Base-by-base conservation (phyloP, 2,329 filamentous ascomycete species). In the Daldinia sp. region DNA sequence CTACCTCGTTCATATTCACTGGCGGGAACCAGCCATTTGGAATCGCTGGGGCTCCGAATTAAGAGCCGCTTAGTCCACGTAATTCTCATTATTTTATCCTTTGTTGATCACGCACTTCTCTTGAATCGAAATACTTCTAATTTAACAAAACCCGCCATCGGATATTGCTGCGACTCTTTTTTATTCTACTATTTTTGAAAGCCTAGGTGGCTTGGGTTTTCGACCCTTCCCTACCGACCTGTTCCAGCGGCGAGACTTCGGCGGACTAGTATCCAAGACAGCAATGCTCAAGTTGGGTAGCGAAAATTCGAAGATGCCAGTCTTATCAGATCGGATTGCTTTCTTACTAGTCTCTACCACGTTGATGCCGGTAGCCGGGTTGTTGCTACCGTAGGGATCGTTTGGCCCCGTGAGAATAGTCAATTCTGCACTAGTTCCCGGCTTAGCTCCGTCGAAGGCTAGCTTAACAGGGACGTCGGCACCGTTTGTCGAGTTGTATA, bases 221-320 rank as follows among this genome's bases (percentile, higher is more conserved):
- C 48, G 27, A 37, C 21, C 19, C 23, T 43, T 43, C 17, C 27
- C 21, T 7, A n/a, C 23, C 5, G 9, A 17, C 34, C 64, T 58
- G 39, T 53, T 55, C 47, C 45, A 43, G 13, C 51, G 61, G 23
- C 51, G 54, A 39, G 35, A 51, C 11, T 25, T 58, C 3, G 43
- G 21, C 7, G 56, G 54, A 19, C 34, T 69, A 0, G 79, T 81
- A 52, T 86, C 83, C 53, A 88, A 70, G 2, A 88, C 81, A 11
- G 84, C 84, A 49, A 88, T 80, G 66, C 83, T 86, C 59, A 86
- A 74, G 66, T 84, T 76, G 0, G 85, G 85, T 69, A 88, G 62
- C 23, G 71, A 77, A 67, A 87, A 87, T 41, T 73, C 74, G 67
- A 87, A 86, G 1, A 68, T 72, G 1, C 85, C 85, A 23, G 79